A percentile compares a stretch with the other conserved stretches of the same genome.
These are phyloP conservation scores for Nicotiana undulata DNA, from an alignment of 257 asterid species.

Conservation along the genomic window DNA sequence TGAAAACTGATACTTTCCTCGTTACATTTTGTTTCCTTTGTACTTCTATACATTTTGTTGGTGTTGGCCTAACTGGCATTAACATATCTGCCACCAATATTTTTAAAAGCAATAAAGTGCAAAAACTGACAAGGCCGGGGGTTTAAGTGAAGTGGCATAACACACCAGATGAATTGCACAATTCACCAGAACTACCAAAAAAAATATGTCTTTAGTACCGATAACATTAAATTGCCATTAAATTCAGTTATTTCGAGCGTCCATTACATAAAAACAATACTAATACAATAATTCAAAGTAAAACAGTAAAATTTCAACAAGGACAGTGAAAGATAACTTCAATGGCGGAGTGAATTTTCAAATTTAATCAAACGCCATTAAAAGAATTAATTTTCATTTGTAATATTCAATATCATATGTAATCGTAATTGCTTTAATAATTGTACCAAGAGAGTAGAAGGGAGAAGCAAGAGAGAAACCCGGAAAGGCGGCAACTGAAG, in stretches of 20 bases:
- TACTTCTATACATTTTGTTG: not conserved
- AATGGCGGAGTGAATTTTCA: not conserved
- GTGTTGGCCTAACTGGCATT: not conserved
- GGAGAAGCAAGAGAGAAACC: not conserved
- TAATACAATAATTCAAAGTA: not conserved
- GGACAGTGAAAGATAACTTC: not conserved
- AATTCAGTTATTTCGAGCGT: not conserved
- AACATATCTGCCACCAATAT: not conserved
- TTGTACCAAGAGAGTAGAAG: not conserved
- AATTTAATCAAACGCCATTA: not conserved
- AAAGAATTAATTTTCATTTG: not conserved
- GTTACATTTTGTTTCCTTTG: not conserved
- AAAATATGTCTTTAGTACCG: not conserved
- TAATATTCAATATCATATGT: not conserved
- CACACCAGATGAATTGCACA: not conserved
- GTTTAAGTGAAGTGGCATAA: not conserved
- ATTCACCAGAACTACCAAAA: not conserved
- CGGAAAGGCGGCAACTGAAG: not conserved
- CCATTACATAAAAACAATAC: not conserved
- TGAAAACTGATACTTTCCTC: not conserved
- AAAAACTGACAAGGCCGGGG: not conserved
- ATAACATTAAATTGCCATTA: not conserved
- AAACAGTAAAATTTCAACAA: not conserved
- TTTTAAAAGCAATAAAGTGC: not conserved
- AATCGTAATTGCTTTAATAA: constrained; percentile 1